phyloP scores from a whole-genome alignment of 306 rosid species.

The Casuarina cunninghamiana region DNA sequence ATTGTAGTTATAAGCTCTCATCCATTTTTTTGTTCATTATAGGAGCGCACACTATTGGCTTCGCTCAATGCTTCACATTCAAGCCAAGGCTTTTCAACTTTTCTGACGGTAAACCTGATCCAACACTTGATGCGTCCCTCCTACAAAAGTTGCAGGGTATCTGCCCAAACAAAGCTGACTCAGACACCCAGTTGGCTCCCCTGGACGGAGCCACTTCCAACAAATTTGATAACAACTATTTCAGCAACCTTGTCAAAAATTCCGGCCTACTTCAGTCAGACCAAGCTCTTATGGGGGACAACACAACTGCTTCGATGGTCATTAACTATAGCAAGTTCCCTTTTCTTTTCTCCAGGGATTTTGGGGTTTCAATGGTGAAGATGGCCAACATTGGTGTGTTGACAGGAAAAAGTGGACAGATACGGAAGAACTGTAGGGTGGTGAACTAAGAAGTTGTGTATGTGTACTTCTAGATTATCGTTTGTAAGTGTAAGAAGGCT shows the following conservation, averaged over 20 bases:
- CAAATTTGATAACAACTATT: slow-evolving; percentile 72
- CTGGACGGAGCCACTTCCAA: slow-evolving; percentile 48
- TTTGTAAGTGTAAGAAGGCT: not conserved
- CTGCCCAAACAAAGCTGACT: slow-evolving; percentile 66
- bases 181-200: slow-evolving; percentile 65
- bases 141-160: slow-evolving; percentile 39
- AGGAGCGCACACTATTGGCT: slow-evolving; percentile 88
- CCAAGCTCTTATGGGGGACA: slow-evolving; percentile 68
- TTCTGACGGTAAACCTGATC: slow-evolving; percentile 71
- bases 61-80: slow-evolving; percentile 86
- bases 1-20: not conserved
- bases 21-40: not conserved
- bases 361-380: slow-evolving; percentile 67
- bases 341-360: slow-evolving; percentile 53
- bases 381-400: slow-evolving; percentile 72
- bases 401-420: slow-evolving; percentile 67
- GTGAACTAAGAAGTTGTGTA: slow-evolving; percentile 34
- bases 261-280: slow-evolving; percentile 77
- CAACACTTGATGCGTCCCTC: slow-evolving; percentile 51
- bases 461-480: not conserved
- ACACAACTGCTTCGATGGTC: slow-evolving; percentile 56
- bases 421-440: slow-evolving; percentile 67
- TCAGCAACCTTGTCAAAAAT: slow-evolving; percentile 60
- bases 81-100: slow-evolving; percentile 74
- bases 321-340: slow-evolving; percentile 58